phyloP scores from a whole-genome alignment of 352 stramenopile genomes.

The Lagenidium sp. region DNA sequence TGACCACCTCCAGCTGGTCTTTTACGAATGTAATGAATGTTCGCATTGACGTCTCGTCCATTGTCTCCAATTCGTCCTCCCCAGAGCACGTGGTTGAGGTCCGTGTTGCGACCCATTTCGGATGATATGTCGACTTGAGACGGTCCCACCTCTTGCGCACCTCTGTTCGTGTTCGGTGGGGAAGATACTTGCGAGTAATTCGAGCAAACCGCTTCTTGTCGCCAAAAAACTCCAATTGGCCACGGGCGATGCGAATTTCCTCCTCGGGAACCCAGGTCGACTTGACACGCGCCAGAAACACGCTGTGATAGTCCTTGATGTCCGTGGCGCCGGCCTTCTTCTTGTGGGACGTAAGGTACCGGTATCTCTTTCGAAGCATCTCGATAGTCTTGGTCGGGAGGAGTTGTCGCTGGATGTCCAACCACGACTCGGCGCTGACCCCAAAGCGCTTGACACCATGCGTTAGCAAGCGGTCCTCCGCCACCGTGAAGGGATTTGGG shows the following conservation, averaged over 20 bases:
- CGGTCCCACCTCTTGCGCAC: constrained; percentile 61
- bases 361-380: constrained; percentile 52
- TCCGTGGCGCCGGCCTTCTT: constrained; percentile 27
- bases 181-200: constrained; percentile 45
- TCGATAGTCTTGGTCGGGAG: constrained; percentile 43
- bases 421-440: constrained; percentile 35
- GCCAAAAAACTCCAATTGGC: constrained; percentile 51
- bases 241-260: constrained; percentile 65
- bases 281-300: constrained; percentile 23
- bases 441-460: constrained; percentile 63
- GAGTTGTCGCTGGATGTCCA: constrained; percentile 51
- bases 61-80: neutral
- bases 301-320: constrained; percentile 49
- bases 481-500: constrained; percentile 22
- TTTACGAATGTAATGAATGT: neutral
- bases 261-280: constrained; percentile 69
- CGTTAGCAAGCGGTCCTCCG: constrained; percentile 58
- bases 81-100: too few relatives aligned
- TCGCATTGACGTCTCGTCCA: neutral
- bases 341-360: constrained; percentile 58
- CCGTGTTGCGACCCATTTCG: too few relatives aligned
- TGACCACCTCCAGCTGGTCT: neutral
- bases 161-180: constrained; percentile 54
- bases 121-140: constrained; percentile 5
- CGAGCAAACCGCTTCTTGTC: constrained; percentile 54